Base-by-base conservation (phyloP, 352 stramenopile genomes). In the Elongisporangium senticosum region DNA sequence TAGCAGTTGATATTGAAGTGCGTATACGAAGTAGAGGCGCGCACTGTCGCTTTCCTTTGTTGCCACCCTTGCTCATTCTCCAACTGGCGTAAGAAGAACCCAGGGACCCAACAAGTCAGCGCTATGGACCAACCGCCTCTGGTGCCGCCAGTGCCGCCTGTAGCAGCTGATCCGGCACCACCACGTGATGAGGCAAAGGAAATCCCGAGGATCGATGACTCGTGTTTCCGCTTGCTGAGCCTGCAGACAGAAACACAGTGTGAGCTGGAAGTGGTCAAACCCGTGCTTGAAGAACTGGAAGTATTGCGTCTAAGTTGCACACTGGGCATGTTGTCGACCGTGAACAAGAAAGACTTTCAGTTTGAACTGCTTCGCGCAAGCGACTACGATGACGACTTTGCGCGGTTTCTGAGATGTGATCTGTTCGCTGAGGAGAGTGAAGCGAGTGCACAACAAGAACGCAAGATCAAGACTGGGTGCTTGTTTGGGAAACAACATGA, bases 201-300 rank as follows among this genome's bases (percentile, higher is more conserved):
- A 7, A 4, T 2, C 6, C 28, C 28, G 28, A 26, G 68, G 23
- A 62, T 56, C 21, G 56, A 60, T 22, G 49, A 58, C 13, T 43
- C 33, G 33, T 71, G 63, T 22, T 93, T 89, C 59, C 67, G 81
- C 0, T 14, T 90, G 15, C 47, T 93, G 62, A 72, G 63, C 21
- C 62, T 90, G 4, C 53, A 71, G 19, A 28, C 58, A 0, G 75
- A 88, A 51, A 74, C 63, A 4, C 77, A 93, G 49, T 84, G 86
- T 49, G 80, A 84, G 24, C 67, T 78, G 28, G 79, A 89, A 7
- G 72, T 90, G 8, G 65, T 89, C 17, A 91, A 94, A 54, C 76
- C 85, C 0, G 69, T 90, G n/a, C 59, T 92, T 13, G 59, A 87
- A 26, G 83, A 94, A 55, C 48, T 82, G 21, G 85, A 93, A 48